These are phyloP conservation scores for Thyridium curvatum DNA, from an alignment of 2,329 filamentous ascomycete species.

Conservation along the genomic window DNA sequence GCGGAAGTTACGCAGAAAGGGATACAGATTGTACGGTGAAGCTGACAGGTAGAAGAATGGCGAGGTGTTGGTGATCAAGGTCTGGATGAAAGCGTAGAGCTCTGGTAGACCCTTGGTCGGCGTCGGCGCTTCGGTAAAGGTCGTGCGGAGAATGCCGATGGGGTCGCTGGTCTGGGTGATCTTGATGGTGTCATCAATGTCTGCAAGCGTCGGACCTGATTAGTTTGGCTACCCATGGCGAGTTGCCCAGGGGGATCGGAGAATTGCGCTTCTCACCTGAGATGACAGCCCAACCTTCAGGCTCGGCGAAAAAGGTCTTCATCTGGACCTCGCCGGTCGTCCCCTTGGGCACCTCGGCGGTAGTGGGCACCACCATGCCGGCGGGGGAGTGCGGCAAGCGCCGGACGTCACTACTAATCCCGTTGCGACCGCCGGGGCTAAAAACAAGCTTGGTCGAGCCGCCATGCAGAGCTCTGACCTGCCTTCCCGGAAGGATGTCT, in stretches of 20 bases:
- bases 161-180: constrained; percentile 76
- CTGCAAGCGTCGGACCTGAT: constrained; percentile 31
- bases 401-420: constrained; percentile 61
- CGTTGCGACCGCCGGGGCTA: constrained; percentile 65
- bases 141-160: constrained; percentile 73
- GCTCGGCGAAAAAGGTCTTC: constrained; percentile 67
- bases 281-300: constrained; percentile 78
- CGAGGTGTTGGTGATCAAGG: constrained; percentile 47
- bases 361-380: constrained; percentile 38
- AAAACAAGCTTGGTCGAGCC: constrained; percentile 41
- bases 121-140: constrained; percentile 70
- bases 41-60: constrained; percentile 92
- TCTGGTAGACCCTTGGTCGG: constrained; percentile 78
- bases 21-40: constrained; percentile 90
- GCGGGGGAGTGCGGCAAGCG: constrained; percentile 39
- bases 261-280: constrained; percentile 45
- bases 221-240: background rate
- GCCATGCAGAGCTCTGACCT: constrained; percentile 57
- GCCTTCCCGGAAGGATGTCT: constrained; percentile 63
- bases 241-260: no score
- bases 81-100: constrained; percentile 64
- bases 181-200: constrained; percentile 96
- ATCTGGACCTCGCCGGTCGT: constrained; percentile 52
- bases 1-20: constrained; percentile 74
- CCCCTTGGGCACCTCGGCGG: constrained; percentile 43